phyloP scores from a whole-genome alignment of 768 basidiomycete species.

The Hygrophorus russula region DNA sequence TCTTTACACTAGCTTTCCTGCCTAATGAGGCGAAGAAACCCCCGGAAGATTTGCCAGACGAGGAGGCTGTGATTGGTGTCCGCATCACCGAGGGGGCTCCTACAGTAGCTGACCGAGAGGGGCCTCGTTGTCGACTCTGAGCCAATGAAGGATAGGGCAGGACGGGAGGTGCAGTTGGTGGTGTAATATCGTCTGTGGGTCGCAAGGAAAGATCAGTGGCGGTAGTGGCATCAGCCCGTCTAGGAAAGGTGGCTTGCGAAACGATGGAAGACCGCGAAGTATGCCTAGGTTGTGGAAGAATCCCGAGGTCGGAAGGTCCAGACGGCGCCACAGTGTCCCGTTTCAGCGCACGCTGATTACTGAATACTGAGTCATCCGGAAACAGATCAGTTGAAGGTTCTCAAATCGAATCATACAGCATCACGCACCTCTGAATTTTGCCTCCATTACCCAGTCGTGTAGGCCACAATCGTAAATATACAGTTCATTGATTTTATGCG shows the following conservation, averaged over 20 bases:
- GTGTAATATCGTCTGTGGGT: conserved; percentile 33
- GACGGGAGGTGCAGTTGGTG: conserved; percentile 41
- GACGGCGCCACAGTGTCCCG: not conserved
- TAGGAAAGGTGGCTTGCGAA: conserved; percentile 72
- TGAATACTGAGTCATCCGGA: conserved; percentile 6
- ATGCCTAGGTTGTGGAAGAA: conserved; percentile 45
- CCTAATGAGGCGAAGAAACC: conserved; percentile 70
- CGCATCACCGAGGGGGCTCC: conserved; percentile 38
- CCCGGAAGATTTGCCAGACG: conserved; percentile 30
- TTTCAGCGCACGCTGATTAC: not conserved
- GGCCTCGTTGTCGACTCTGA: conserved; percentile 18
- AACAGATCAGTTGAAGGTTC: conserved; percentile 6
- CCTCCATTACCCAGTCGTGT: conserved; percentile 58
- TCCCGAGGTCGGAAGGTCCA: not conserved
- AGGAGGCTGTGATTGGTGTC: conserved; percentile 30
- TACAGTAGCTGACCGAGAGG: conserved; percentile 20
- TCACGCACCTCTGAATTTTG: conserved; percentile 40
- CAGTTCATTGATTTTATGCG: conserved; percentile 76
- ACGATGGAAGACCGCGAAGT: conserved; percentile 61
- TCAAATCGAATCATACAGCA: conserved; percentile 1
- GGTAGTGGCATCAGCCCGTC: conserved; percentile 63
- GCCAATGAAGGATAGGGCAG: conserved; percentile 73
- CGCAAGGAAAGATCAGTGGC: conserved; percentile 61
- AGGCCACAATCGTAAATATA: conserved; percentile 67
- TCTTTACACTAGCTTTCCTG: conserved; percentile 51